Evolutionary conservation across 441 rosid species (phyloP).

Genomic region (Euphorbia celastroides): DNA sequence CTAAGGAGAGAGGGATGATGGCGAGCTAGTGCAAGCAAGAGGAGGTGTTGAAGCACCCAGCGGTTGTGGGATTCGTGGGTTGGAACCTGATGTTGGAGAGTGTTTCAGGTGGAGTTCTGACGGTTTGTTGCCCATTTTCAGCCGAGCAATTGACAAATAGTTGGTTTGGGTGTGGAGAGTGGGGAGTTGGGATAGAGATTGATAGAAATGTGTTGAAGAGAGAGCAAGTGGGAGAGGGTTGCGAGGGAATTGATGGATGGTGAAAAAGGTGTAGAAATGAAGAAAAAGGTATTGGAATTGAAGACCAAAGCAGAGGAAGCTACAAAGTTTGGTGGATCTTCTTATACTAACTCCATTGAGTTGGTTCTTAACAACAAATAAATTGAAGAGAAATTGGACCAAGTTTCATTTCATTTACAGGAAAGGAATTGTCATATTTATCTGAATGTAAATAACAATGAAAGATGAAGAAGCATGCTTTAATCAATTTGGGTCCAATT

Average conservation of each 20-base stretch:
- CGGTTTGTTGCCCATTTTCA: constrained; percentile 65
- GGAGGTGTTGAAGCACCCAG: constrained; percentile 37
- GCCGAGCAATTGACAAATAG: constrained; percentile 64
- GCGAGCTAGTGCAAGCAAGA: constrained; percentile 52
- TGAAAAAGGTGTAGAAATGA: constrained; percentile 25
- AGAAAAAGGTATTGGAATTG: too few species aligned
- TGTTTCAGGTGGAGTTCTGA: constrained; percentile 38
- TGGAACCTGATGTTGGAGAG: constrained; percentile 61
- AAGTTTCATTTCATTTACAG: too few species aligned
- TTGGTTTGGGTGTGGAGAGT: constrained; percentile 36
- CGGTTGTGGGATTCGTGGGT: constrained; percentile 47
- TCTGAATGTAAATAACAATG: too few species aligned
- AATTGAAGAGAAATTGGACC: too few species aligned
- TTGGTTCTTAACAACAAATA: too few species aligned
- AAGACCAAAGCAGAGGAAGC: too few species aligned
- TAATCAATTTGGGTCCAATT: too few species aligned
- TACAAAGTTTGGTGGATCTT: too few species aligned
- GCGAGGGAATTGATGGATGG: constrained; percentile 50
- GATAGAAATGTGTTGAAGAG: constrained; percentile 41
- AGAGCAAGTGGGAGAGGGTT: constrained; percentile 37
- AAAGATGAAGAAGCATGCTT: too few species aligned
- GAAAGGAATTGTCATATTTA: too few species aligned
- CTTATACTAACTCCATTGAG: too few species aligned
- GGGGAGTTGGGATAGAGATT: constrained; percentile 58
- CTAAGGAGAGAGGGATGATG: constrained; percentile 36